These are phyloP conservation scores for Kalmanozyma brasiliensis DNA, from an alignment of 1,284 basidiomycete species.

Conservation along the genomic window DNA sequence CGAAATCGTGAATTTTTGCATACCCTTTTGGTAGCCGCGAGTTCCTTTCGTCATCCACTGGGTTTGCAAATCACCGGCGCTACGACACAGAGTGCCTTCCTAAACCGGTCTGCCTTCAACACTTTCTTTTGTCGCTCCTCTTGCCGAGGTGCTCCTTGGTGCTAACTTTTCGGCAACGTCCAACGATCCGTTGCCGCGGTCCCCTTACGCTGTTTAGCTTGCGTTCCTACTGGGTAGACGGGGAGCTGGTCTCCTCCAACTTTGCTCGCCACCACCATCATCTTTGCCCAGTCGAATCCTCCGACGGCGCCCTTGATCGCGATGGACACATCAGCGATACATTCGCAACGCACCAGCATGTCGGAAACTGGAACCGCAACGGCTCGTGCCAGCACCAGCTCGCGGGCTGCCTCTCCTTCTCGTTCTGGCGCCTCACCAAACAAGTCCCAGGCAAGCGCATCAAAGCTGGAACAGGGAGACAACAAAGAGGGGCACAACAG, in stretches of 20 bases:
- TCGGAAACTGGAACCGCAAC: slow-evolving; percentile 18
- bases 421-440: slow-evolving; percentile 7
- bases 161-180: too few relatives aligned
- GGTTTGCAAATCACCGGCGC: too few relatives aligned
- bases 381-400: slow-evolving; percentile 30
- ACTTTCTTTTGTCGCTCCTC: too few relatives aligned
- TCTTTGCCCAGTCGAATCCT: not conserved
- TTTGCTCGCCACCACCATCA: slow-evolving; percentile 4
- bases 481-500: not conserved
- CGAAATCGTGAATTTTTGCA: too few relatives aligned
- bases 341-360: slow-evolving; percentile 39
- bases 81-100: too few relatives aligned
- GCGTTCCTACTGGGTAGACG: too few relatives aligned
- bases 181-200: too few relatives aligned
- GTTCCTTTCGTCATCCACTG: not conserved
- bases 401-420: slow-evolving; percentile 17
- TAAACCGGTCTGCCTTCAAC: too few relatives aligned
- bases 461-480: slow-evolving; percentile 14
- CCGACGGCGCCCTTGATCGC: not conserved
- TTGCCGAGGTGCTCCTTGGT: too few relatives aligned
- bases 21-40: not conserved
- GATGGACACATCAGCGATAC: slow-evolving; percentile 31
- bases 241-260: too few relatives aligned
- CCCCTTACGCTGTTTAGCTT: too few relatives aligned
- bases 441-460: slow-evolving; percentile 13